Evolutionary conservation across 2,329 filamentous ascomycete genomes (phyloP), one percentile per base, ranked within the genome.

Genomic region (Aureobasidium sp.): DNA sequence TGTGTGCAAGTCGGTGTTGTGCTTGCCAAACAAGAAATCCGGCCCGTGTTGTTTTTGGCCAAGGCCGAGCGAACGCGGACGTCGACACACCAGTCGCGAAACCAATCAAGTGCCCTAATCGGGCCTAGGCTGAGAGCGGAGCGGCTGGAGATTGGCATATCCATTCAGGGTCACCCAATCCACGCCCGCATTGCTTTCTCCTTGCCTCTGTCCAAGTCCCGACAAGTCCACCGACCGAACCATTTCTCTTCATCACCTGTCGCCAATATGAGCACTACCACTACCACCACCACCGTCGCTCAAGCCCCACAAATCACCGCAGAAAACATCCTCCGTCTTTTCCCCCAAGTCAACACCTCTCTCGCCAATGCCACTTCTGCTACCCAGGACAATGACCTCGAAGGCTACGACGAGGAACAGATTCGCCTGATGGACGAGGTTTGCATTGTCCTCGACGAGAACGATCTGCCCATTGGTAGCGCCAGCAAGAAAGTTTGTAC

Each of bases 341-440:
- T 97, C 76, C 91, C 91, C 59, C 91, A 97, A 73, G 84, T 88
- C 68, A 83, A 85, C 73, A 85, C 83, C 27, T 78, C 77, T 17
- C 77, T 86, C 56, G 83, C 83, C 58, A 77, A 78, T 57, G 74
- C 78, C 65, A 69, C 80, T 64, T 76, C 75, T 84, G 86, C 75
- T 81, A 88, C 73, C n/a, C 69, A 72, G 71, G 86, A 87, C 69
- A 77, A 78, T 66, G 90, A 91, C 63, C 82, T 97, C 48, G 88
- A 88, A 62, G 94, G 93, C 57, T 95, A 97, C 79, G 92, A 97
- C 79, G 93, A 90, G 74, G 93, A 97, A 80, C 94, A 99, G 79
- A 96, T 97, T 70, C 87, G 93, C 56, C 79, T 99, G 70, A 99
- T 99, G 94, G 93, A 99, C 71, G 94, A 97, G 79, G 89, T 97